Base-by-base conservation (phyloP, 2,329 filamentous ascomycete genomes). In the Scytalidium sp. region DNA sequence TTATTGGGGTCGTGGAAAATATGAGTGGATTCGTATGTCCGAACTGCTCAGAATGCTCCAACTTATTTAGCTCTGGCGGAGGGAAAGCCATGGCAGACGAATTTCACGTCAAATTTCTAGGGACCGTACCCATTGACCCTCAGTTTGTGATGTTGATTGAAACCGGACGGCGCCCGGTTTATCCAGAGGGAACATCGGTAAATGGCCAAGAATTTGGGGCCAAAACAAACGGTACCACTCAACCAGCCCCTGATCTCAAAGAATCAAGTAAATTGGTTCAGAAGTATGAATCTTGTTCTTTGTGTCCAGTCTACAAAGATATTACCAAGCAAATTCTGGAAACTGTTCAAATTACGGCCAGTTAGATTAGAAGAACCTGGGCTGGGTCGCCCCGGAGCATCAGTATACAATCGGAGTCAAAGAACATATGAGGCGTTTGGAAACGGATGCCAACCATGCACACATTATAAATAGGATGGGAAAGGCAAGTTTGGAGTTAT, bases 1-100 rank as follows among this genome's bases (percentile, higher is more conserved):
- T 99, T 1, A 75, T 97, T 10, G 94, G 94, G 0, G 92, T 99
- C 1, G 81, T 99, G 42, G 94, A 99, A 73, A 99, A 99, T 67
- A 97, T 99, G 94, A 87, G 85, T 57, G 90, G 90, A 2, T 95
- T 89, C 60, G 87, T 94, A n/a, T 94, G 89, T 64, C 84, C 84
- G 6, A 81, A 86, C 63, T 88, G 84, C 68, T 81, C 80, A 45
- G 91, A 97, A 67, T 95, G 93, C 70, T 96, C 90, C 46, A 90
- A 97, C 69, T 81, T 97, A 46, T 99, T 99, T 67, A 90, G 87
- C 46, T 92, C 88, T 49, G 94, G 94, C 3, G 94, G 94, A 3
- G 94, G 94, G 7, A 76, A 89, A 67, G 80, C 88, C 20, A 96
- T 99, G 91, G 91, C 93, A 6, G 73, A 81, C 43, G 91, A 97